Conservation (phyloP, 345 rosid genomes). For the Pistacia vera region DNA sequence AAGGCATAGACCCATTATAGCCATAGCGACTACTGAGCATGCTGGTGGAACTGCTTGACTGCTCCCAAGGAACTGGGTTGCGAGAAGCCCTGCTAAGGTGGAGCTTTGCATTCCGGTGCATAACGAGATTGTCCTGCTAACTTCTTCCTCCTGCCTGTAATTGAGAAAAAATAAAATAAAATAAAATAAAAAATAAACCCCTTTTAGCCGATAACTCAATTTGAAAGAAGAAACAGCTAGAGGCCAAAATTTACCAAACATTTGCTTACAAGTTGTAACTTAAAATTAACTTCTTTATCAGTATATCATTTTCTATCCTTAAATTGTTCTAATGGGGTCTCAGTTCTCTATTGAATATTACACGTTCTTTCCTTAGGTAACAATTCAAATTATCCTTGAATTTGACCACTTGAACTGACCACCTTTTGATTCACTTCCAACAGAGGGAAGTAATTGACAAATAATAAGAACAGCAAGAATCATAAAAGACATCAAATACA, state of each 20-base stretch:
- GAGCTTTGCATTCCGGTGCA: constrained; percentile 99
- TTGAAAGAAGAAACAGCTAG: neutral
- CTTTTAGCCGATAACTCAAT: constrained; percentile 3
- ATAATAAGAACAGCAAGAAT: neutral
- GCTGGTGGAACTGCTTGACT: constrained; percentile 96
- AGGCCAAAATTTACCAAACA: neutral
- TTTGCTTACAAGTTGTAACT: neutral
- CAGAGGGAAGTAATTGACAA: neutral
- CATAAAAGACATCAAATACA: neutral
- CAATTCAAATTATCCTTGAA: neutral
- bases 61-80: constrained; percentile 82
- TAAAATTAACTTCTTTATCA: neutral
- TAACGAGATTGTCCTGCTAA: constrained; percentile 77
- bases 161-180: too few relatives aligned
- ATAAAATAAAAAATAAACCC: neutral
- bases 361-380: neutral
- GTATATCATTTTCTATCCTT: too few relatives aligned
- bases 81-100: constrained; percentile 88
- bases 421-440: neutral
- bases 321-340: too few relatives aligned
- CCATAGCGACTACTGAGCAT: constrained; percentile 96
- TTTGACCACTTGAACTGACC: neutral
- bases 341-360: too few relatives aligned
- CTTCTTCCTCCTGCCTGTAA: constrained; percentile 88
- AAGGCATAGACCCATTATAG: constrained; percentile 92